A percentile compares a stretch with the other conserved stretches of the same genome.
These are phyloP conservation scores for Mycena metata DNA, from an alignment of 768 basidiomycete species.

Conservation along the genomic window DNA sequence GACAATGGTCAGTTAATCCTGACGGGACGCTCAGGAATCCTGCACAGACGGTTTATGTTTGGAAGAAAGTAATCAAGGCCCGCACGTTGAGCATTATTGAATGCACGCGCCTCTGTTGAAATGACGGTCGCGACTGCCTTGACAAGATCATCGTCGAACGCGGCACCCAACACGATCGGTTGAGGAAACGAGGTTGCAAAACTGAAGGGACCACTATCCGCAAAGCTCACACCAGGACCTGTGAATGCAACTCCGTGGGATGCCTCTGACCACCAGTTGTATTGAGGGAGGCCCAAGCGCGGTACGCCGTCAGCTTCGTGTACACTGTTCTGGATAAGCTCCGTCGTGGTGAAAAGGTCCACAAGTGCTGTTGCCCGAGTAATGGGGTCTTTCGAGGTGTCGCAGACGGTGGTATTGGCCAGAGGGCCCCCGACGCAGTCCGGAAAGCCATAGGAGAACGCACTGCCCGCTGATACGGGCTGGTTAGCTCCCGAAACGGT, in stretches of 20 bases:
- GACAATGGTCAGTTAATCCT: too few relatives aligned
- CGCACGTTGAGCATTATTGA: slow-evolving; percentile 66
- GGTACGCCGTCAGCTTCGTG: slow-evolving; percentile 67
- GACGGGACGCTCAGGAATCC: too few relatives aligned
- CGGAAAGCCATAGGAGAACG: slow-evolving; percentile 56
- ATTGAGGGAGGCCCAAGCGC: slow-evolving; percentile 67
- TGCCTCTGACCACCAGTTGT: slow-evolving; percentile 74
- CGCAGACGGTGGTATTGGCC: slow-evolving; percentile 61
- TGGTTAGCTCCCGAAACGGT: slow-evolving; percentile 26
- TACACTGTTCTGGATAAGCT: slow-evolving; percentile 65
- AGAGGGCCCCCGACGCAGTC: slow-evolving; percentile 64
- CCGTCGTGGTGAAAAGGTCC: slow-evolving; percentile 61
- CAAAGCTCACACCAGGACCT: slow-evolving; percentile 65
- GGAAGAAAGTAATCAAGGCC: slow-evolving; percentile 72
- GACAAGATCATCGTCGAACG: slow-evolving; percentile 67
- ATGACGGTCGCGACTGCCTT: slow-evolving; percentile 63
- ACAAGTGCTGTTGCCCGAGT: slow-evolving; percentile 66
- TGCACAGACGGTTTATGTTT: slow-evolving; percentile 67
- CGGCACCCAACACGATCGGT: slow-evolving; percentile 67
- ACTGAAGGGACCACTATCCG: slow-evolving; percentile 64
- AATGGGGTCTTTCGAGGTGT: slow-evolving; percentile 57
- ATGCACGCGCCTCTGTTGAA: slow-evolving; percentile 70
- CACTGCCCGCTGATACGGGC: not conserved
- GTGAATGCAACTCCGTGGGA: slow-evolving; percentile 67
- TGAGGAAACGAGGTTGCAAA: slow-evolving; percentile 72